A percentile compares a stretch with the other conserved stretches of the same genome.
These are phyloP conservation scores for Rheum nobile DNA, from an alignment of 148 eudicot species.

Conservation along the genomic window DNA sequence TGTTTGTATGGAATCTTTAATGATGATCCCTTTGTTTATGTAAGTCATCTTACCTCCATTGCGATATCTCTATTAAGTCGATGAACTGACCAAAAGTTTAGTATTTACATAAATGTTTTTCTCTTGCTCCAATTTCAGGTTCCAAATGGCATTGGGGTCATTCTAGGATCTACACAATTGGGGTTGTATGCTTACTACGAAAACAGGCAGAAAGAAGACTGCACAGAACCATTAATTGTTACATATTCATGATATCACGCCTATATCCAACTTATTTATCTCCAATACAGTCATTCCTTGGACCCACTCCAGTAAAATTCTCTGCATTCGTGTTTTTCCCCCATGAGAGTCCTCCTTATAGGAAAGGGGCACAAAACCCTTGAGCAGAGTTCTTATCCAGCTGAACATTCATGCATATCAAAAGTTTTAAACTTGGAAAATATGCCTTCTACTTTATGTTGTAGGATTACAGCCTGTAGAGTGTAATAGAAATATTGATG, in stretches of 20 bases:
- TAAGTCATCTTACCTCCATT: slow-evolving; percentile 21
- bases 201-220: slow-evolving; percentile 27
- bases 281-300: not conserved
- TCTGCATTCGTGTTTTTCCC: not conserved
- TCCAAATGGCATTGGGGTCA: slow-evolving; percentile 77
- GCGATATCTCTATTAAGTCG: not conserved
- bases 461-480: not conserved
- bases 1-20: slow-evolving; percentile 56
- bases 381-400: not conserved
- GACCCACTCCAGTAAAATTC: not conserved
- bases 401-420: too few relatives aligned
- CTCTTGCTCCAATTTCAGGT: slow-evolving; percentile 36
- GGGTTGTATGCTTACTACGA: slow-evolving; percentile 41
- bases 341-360: not conserved
- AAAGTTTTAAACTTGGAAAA: too few relatives aligned
- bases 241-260: slow-evolving; percentile 7
- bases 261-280: not conserved
- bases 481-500: not conserved
- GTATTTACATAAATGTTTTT: not conserved
- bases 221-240: slow-evolving; percentile 39
- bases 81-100: not conserved
- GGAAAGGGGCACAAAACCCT: not conserved
- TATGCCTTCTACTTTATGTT: not conserved
- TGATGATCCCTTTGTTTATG: slow-evolving; percentile 68
- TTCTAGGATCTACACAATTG: slow-evolving; percentile 56